phyloP scores from a whole-genome alignment of 2,329 filamentous ascomycete species.

The Xenosphaeropsis pyriputrescens region DNA sequence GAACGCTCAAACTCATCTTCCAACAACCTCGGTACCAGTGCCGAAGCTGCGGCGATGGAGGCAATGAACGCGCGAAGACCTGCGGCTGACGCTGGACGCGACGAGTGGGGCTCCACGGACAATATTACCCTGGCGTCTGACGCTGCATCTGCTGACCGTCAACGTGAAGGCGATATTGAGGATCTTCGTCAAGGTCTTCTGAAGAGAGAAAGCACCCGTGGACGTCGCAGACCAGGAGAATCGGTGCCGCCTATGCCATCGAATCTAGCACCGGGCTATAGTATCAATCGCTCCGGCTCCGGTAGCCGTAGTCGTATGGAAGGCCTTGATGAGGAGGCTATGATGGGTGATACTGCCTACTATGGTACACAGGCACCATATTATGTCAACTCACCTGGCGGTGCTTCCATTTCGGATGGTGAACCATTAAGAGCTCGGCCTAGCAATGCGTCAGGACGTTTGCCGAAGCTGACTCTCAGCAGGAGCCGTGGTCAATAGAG shows the following conservation, averaged over 20 bases:
- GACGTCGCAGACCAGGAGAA: constrained; percentile 14
- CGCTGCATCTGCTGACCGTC: constrained; percentile 2
- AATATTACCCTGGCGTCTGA: constrained; percentile 6
- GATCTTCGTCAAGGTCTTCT: constrained; percentile 10
- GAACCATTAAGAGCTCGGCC: no score
- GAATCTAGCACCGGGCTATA: background rate
- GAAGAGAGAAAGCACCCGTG: constrained; percentile 14
- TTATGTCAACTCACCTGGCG: no score
- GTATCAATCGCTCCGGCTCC: background rate
- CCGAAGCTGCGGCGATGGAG: constrained; percentile 25
- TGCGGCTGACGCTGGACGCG: constrained; percentile 24
- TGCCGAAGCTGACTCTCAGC: no score
- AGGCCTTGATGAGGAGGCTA: constrained; percentile 1
- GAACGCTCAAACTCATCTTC: no score
- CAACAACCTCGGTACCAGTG: constrained; percentile 6
- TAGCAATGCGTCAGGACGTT: no score
- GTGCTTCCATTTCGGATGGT: no score
- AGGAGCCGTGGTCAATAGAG: no score
- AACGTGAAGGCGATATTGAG: constrained; percentile 10
- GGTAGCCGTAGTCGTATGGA: background rate
- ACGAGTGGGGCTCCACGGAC: constrained; percentile 15
- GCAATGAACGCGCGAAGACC: constrained; percentile 20
- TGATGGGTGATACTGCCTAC: background rate
- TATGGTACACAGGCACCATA: no score
- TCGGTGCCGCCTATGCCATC: constrained; percentile 4